These are phyloP conservation scores for Penstemon newberryi DNA, from an alignment of 257 asterid genomes.

Conservation along the genomic window DNA sequence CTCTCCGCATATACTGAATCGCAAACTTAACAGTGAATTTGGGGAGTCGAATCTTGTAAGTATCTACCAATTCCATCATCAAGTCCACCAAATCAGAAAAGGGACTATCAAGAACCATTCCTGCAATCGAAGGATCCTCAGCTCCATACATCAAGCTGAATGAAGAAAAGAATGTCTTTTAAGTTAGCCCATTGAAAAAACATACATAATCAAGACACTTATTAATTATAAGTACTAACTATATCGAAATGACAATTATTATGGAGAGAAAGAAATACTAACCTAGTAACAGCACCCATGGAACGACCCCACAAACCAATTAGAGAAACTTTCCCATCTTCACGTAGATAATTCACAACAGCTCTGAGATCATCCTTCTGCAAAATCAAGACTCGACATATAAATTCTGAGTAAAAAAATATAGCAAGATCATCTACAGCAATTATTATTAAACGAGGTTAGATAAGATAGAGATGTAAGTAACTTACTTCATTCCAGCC, in stretches of 20 bases:
- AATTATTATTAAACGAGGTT: slow-evolving; percentile 4
- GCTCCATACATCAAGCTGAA: slow-evolving; percentile 94
- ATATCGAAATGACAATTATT: not conserved
- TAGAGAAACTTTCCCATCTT: slow-evolving; percentile 80
- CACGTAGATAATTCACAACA: slow-evolving; percentile 71
- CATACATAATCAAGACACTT: too few species aligned
- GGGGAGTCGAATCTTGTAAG: slow-evolving; percentile 85
- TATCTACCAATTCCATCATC: slow-evolving; percentile 96
- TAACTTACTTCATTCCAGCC: slow-evolving; percentile 94
- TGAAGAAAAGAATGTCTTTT: slow-evolving; percentile 20
- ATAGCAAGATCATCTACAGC: not conserved
- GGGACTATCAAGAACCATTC: slow-evolving; percentile 98
- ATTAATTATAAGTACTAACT: not conserved
- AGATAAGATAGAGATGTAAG: slow-evolving; percentile 3
- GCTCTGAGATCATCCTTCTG: slow-evolving; percentile 93
- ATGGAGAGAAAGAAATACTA: slow-evolving; percentile 24
- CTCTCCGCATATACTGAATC: slow-evolving; percentile 84
- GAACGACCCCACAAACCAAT: slow-evolving; percentile 99
- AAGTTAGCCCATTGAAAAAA: too few species aligned
- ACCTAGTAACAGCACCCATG: slow-evolving; percentile 98
- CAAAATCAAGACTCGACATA: slow-evolving; percentile 27
- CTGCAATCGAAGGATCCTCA: slow-evolving; percentile 97
- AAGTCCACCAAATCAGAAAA: slow-evolving; percentile 91
- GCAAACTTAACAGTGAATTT: slow-evolving; percentile 94
- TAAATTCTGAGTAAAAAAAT: slow-evolving; percentile 3